Percentiles rank a stretch among this genome's conserved stretches.
phyloP scores from a whole-genome alignment of 805 yeast species.

The Metschnikowia cerradonensis region DNA sequence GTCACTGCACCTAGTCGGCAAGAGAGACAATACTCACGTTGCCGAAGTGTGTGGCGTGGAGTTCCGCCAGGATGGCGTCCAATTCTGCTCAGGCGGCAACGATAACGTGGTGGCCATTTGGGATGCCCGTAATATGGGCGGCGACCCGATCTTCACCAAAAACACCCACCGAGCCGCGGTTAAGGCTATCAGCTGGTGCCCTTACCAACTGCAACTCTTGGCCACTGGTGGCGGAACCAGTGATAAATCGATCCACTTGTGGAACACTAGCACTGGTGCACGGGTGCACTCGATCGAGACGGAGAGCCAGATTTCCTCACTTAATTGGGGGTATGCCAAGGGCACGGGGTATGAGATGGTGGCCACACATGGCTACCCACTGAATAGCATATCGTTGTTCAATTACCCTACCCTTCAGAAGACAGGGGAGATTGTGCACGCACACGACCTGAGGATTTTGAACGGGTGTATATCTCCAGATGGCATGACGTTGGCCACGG shows the following conservation, averaged over 20 bases:
- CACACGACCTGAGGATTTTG: conserved; percentile 87
- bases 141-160: conserved; percentile 65
- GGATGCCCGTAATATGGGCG: conserved; percentile 52
- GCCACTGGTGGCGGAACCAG: conserved; percentile 98
- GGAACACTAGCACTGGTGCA: conserved; percentile 92
- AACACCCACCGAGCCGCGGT: conserved; percentile 89
- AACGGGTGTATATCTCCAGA: conserved; percentile 86
- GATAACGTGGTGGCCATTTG: conserved; percentile 90
- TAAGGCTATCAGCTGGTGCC: conserved; percentile 94
- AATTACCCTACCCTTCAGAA: conserved; percentile 81
- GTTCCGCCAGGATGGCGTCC: conserved; percentile 80
- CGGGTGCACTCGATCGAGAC: conserved; percentile 83
- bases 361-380: conserved; percentile 92
- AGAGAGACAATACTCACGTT: conserved; percentile 49
- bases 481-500: conserved; percentile 84
- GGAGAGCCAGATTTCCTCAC: conserved; percentile 90
- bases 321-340: conserved; percentile 81
- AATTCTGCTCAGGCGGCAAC: conserved; percentile 89
- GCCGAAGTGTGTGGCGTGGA: conserved; percentile 93
- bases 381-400: conserved; percentile 77
- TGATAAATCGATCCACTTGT: conserved; percentile 81
- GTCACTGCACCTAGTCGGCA: conserved; percentile 67
- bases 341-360: conserved; percentile 80
- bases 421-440: conserved; percentile 80
- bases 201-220: conserved; percentile 70